Conservation (phyloP, 2,329 filamentous ascomycete genomes). For the Phaeomoniella chlamydospora region DNA sequence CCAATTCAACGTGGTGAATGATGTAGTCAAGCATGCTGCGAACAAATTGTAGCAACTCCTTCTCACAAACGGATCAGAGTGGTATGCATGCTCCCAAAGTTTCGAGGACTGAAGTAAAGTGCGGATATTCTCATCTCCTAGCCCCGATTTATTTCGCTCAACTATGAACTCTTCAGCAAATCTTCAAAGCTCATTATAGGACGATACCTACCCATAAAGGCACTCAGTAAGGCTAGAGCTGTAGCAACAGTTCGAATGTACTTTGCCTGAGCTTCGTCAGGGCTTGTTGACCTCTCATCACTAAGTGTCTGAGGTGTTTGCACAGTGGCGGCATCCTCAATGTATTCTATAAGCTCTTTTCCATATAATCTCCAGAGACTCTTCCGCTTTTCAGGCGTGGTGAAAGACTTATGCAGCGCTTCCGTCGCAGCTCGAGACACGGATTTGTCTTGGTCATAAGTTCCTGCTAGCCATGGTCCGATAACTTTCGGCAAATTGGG, state of each 20-base stretch:
- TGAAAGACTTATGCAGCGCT: slow-evolving; percentile 61
- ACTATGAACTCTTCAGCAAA: too few species aligned
- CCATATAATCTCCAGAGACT: slow-evolving; percentile 75
- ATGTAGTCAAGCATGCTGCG: slow-evolving; percentile 32
- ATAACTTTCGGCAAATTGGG: slow-evolving; percentile 63
- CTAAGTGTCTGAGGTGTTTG: slow-evolving; percentile 75
- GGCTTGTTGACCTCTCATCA: slow-evolving; percentile 70
- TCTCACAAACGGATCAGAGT: slow-evolving; percentile 43
- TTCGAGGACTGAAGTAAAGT: slow-evolving; percentile 45
- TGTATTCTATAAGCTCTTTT: slow-evolving; percentile 65
- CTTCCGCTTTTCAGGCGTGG: slow-evolving; percentile 61
- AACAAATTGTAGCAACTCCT: slow-evolving; percentile 43
- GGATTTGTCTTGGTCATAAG: slow-evolving; percentile 69
- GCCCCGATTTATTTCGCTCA: neutral
- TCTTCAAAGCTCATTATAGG: too few species aligned
- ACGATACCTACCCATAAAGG: too few species aligned
- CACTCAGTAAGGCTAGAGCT: slow-evolving; percentile 38
- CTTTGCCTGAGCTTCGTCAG: slow-evolving; percentile 75
- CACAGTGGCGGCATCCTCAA: slow-evolving; percentile 57
- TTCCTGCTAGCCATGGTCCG: slow-evolving; percentile 80
- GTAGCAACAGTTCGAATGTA: slow-evolving; percentile 64
- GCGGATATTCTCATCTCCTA: slow-evolving; percentile 16
- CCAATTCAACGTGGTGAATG: slow-evolving; percentile 41
- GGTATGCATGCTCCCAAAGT: slow-evolving; percentile 44
- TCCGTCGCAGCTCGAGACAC: slow-evolving; percentile 66